Base-by-base conservation (phyloP, 192 early-diverging fungal genomes). In the Umbelopsis vinacea region DNA sequence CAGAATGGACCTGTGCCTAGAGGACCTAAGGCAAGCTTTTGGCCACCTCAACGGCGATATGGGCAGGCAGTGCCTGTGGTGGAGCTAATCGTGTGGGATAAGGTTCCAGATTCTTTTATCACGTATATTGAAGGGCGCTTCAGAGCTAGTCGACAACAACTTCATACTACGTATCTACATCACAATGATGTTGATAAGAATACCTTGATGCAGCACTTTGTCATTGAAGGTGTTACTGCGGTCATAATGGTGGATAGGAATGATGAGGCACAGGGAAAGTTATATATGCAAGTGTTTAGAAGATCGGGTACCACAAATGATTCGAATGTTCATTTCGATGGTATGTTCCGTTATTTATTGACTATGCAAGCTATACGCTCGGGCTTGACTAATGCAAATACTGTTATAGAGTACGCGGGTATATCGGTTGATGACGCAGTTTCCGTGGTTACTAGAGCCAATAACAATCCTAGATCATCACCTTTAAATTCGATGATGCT, bases 341-440 rank as follows among this genome's bases (percentile, higher is more conserved):
- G 57, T 63, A 63, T 4, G 57, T 63, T 19, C 6, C 14, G 4
- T 21, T 50, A 15, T 17, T 21, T 50, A 50, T 50, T 50, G 48
- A 29, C 1, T 29, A 29, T 50, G 15, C 48, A 21, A 17, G 15
- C n/a, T 50, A 17, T 10, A 17, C 17, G 5, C 8, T 38, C 5
- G n/a, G 33, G 0, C 26, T 29, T 3, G 3, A 63, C 29, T 63
- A 35, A 29, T 35, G 26, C 8, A 2, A 19, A 17, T 22, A 14
- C 2, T 35, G 15, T 63, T 4, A 0, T 63, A 63, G 57, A 63
- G 35, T 63, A 63, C 26, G 57, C 57, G 33, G 57, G 57, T 63
- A 63, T 63, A 63, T 63, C 57, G 4, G 57, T 63, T 37, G 57
- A 63, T n/a, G 57, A 63, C 37, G 57, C 57, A 12, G 57, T 63